These are phyloP conservation scores for Colletotrichum falcatum DNA, from an alignment of 2,329 filamentous ascomycete species.

Conservation along the genomic window DNA sequence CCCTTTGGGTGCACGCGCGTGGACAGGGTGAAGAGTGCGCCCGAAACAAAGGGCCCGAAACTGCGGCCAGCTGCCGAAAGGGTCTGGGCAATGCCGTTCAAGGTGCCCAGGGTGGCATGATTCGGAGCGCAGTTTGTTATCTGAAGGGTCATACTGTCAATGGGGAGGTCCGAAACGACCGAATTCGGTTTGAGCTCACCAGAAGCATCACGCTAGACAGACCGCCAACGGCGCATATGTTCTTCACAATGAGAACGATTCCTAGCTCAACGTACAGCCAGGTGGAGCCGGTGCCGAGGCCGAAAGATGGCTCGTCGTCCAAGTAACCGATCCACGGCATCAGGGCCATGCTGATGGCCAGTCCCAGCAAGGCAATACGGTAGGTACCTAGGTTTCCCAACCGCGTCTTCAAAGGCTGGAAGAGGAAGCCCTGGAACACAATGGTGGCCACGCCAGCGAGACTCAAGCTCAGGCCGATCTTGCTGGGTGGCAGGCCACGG, in stretches of 20 bases:
- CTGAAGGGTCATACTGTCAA: constrained; percentile 54
- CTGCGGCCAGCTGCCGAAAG: constrained; percentile 91
- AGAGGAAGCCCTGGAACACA: constrained; percentile 87
- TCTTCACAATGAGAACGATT: constrained; percentile 85
- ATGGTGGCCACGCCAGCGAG: constrained; percentile 89
- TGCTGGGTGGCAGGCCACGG: constrained; percentile 78
- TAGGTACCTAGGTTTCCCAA: constrained; percentile 91
- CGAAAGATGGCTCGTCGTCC: constrained; percentile 66
- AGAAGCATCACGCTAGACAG: constrained; percentile 89
- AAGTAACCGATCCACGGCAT: constrained; percentile 93
- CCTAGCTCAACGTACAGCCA: constrained; percentile 89
- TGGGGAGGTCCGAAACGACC: not conserved
- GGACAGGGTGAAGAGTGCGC: constrained; percentile 85
- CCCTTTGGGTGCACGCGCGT: constrained; percentile 81
- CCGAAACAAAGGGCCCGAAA: constrained; percentile 88
- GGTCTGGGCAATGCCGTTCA: constrained; percentile 95
- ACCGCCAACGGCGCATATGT: constrained; percentile 88
- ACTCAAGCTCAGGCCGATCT: constrained; percentile 87
- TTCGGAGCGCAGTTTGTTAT: constrained; percentile 95
- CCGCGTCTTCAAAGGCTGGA: constrained; percentile 80
- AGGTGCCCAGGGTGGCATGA: constrained; percentile 84
- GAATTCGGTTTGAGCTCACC: constrained; percentile 63
- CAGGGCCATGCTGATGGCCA: constrained; percentile 83
- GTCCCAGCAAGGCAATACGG: constrained; percentile 79
- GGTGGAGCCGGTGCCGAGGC: constrained; percentile 70